Evolutionary conservation across 148 eudicot species (phyloP).

Genomic region (Rhododendron griersonianum): DNA sequence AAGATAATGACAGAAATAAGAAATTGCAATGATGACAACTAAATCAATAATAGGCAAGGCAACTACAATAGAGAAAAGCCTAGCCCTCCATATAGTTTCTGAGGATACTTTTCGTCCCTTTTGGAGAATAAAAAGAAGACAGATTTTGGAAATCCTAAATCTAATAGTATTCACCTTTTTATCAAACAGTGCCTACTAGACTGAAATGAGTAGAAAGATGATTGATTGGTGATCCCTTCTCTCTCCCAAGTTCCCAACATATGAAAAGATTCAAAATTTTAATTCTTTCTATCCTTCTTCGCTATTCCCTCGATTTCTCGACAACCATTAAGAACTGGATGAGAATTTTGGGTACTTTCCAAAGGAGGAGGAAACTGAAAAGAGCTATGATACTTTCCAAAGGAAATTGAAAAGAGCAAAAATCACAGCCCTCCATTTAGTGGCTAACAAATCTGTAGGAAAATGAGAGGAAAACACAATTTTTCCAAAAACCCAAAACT

Average conservation of each 20-base stretch:
- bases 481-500: neutral
- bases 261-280: neutral
- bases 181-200: neutral
- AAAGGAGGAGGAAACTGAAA: too few species aligned
- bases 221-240: neutral
- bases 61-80: neutral
- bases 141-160: neutral
- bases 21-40: neutral
- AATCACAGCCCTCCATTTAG: neutral
- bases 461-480: neutral
- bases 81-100: conserved; percentile 3
- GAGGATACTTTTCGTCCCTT: neutral
- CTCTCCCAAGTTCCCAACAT: neutral
- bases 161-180: too few species aligned
- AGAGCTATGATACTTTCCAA: too few species aligned
- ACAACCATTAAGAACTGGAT: neutral
- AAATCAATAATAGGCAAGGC: neutral
- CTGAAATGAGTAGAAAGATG: neutral
- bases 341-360: neutral
- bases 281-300: neutral
- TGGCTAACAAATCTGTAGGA: neutral
- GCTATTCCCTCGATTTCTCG: neutral
- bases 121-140: neutral
- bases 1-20: neutral
- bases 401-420: neutral